phyloP scores from a whole-genome alignment of 2,329 filamentous ascomycete species.

The Exutisphaerella laricina region DNA sequence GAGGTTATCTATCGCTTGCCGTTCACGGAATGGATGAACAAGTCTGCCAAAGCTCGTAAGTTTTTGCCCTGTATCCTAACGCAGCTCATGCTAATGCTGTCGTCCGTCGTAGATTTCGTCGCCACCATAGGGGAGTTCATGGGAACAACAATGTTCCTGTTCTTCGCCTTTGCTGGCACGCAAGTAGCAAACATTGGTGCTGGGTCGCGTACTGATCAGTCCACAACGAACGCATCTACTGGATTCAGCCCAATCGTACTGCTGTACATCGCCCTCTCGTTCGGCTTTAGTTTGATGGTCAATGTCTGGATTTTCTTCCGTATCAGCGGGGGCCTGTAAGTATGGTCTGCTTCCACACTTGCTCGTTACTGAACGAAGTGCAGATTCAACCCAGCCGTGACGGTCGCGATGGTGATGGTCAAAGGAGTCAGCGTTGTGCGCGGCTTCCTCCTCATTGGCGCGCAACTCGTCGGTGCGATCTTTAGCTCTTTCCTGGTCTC shows the following conservation, averaged over 20 bases:
- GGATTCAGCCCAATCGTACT: slow-evolving; percentile 32
- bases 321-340: slow-evolving; percentile 33
- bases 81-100: too few relatives aligned
- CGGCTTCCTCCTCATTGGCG: slow-evolving; percentile 32
- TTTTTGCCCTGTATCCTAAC: too few relatives aligned
- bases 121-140: slow-evolving; percentile 39
- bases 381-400: slow-evolving; percentile 35
- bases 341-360: too few relatives aligned
- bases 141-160: slow-evolving; percentile 44
- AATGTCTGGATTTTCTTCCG: slow-evolving; percentile 40
- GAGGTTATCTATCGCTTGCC: slow-evolving; percentile 31
- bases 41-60: slow-evolving; percentile 28
- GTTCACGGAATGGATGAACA: slow-evolving; percentile 31
- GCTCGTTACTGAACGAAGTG: too few relatives aligned
- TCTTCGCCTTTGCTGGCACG: slow-evolving; percentile 42
- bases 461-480: slow-evolving; percentile 37
- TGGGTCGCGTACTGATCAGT: slow-evolving; percentile 14
- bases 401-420: slow-evolving; percentile 28
- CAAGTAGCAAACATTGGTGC: slow-evolving; percentile 40
- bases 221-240: slow-evolving; percentile 25
- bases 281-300: slow-evolving; percentile 39
- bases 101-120: slow-evolving; percentile 23
- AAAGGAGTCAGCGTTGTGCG: slow-evolving; percentile 34
- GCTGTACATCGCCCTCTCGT: slow-evolving; percentile 38
- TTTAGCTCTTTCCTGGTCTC: slow-evolving; percentile 33